These are phyloP conservation scores for Primulina tabacum DNA, from an alignment of 257 asterid species.

Conservation along the genomic window DNA sequence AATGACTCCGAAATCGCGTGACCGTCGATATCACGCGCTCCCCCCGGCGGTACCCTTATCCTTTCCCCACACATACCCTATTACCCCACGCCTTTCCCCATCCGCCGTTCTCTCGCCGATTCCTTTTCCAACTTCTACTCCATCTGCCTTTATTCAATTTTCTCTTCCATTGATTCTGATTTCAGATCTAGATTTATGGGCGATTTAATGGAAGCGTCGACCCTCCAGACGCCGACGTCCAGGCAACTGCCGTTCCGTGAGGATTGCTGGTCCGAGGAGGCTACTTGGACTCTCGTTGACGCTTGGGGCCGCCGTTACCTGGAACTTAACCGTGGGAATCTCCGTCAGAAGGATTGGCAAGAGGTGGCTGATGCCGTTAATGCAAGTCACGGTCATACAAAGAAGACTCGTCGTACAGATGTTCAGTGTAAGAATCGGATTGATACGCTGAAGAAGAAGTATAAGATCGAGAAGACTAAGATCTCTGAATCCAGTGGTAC, in stretches of 20 bases:
- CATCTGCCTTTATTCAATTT: neutral
- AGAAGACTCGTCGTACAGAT: conserved; percentile 64
- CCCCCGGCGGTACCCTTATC: conserved; percentile 3
- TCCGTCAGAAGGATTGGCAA: conserved; percentile 87
- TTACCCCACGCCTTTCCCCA: neutral
- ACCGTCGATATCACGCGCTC: neutral
- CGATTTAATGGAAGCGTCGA: conserved; percentile 46
- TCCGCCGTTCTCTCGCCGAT: conserved; percentile 5
- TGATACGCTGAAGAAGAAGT: conserved; percentile 91
- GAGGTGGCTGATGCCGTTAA: conserved; percentile 78
- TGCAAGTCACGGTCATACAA: conserved; percentile 56
- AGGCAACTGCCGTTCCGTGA: conserved; percentile 64
- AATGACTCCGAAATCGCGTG: neutral
- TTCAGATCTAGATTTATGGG: conserved; percentile 34
- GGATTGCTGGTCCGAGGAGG: conserved; percentile 90
- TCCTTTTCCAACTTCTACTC: neutral
- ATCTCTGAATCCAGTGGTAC: conserved; percentile 45
- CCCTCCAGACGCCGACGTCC: conserved; percentile 42
- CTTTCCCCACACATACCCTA: neutral
- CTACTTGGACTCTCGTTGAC: conserved; percentile 69
- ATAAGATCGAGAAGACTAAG: conserved; percentile 69
- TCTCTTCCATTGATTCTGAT: neutral
- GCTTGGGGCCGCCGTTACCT: conserved; percentile 77
- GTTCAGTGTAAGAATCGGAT: conserved; percentile 90
- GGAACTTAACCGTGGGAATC: conserved; percentile 73